Evolutionary conservation across 768 basidiomycete genomes (phyloP), one percentile per base, ranked within the genome.

Genomic region (Pulveroboletus sp.): DNA sequence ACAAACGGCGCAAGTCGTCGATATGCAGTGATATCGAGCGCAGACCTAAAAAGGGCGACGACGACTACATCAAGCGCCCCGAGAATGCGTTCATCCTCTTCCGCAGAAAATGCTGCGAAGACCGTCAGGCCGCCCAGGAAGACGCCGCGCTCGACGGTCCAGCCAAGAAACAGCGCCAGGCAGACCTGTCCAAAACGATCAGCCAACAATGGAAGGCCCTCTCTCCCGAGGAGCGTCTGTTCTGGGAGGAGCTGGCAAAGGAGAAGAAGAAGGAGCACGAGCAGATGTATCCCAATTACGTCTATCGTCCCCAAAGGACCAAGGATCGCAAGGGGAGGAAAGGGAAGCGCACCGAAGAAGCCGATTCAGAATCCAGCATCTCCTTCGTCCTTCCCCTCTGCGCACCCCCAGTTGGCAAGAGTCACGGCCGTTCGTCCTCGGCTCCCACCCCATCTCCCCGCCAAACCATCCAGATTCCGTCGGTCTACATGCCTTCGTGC

Each of bases 61-160:
- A 85, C 43, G 85, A 86, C 67, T 89, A 89, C 62, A 81, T 89
- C 73, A 88, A 88, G 68, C 81, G 87, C 38, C 87, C 86, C 2
- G 84, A 87, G 70, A 89, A 89, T 61, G 87, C 87, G 8, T 89
- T 89, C 74, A 89, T 89, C 65, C 77, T 89, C 48, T 89, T 89
- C 78, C 80, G 87, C 47, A 78, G 86, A 58, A 81, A 84, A 60
- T 86, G 83, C 69, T 86, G 83, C 68, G 82, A 85, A 68, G 83
- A 86, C 44, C 79, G 82, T 31, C 81, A 84, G 65, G 70, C 72
- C 13, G 76, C 76, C 39, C 73, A 71, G 47, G 79, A 79, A 43
- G 80, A 80, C 45, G 76, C 71, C 4, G 60, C 67, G 15, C 41
- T 62, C 21, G 61, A 63, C 37, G 58, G 69, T 2, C 75, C 79